A percentile compares a stretch with the other conserved stretches of the same genome.
These are phyloP conservation scores for Dysphania ambrosioides DNA, from an alignment of 148 eudicot species.

Conservation along the genomic window DNA sequence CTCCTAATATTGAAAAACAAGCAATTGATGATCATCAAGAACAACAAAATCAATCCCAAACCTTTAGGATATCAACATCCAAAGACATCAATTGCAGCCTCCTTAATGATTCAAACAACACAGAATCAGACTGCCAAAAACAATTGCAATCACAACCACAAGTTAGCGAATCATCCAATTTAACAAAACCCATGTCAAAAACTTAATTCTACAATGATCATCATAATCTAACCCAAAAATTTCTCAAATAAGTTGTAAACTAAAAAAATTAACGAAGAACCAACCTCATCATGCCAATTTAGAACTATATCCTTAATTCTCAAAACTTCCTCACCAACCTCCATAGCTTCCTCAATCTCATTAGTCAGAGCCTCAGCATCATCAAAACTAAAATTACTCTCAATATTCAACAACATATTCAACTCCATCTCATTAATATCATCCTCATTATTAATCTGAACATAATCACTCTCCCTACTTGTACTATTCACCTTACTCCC, in stretches of 20 bases:
- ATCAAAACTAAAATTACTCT: conserved; percentile 51
- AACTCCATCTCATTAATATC: conserved; percentile 32
- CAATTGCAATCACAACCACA: conserved; percentile 10
- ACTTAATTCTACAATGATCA: too few species aligned
- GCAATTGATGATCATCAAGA: conserved; percentile 11
- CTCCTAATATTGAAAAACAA: conserved; percentile 4
- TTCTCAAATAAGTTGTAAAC: too few species aligned
- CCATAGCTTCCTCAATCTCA: conserved; percentile 68
- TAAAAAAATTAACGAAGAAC: conserved; percentile 2
- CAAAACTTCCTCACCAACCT: conserved; percentile 56
- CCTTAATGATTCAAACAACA: conserved; percentile 67
- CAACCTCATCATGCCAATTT: conserved; percentile 66
- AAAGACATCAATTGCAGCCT: conserved; percentile 77
- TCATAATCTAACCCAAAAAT: not conserved
- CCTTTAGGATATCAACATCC: conserved; percentile 71
- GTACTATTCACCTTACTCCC: conserved; percentile 62
- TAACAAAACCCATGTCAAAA: not conserved
- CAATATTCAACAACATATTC: conserved; percentile 36
- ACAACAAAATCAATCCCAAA: conserved; percentile 29
- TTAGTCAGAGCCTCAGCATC: conserved; percentile 89
- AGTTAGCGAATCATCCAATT: too few species aligned
- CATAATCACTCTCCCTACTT: conserved; percentile 37
- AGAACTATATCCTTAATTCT: conserved; percentile 73
- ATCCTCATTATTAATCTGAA: conserved; percentile 14
- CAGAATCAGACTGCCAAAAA: conserved; percentile 61